Evolutionary conservation across 2,329 filamentous ascomycete species (phyloP).

Genomic region (Lasiodiplodia citricola): DNA sequence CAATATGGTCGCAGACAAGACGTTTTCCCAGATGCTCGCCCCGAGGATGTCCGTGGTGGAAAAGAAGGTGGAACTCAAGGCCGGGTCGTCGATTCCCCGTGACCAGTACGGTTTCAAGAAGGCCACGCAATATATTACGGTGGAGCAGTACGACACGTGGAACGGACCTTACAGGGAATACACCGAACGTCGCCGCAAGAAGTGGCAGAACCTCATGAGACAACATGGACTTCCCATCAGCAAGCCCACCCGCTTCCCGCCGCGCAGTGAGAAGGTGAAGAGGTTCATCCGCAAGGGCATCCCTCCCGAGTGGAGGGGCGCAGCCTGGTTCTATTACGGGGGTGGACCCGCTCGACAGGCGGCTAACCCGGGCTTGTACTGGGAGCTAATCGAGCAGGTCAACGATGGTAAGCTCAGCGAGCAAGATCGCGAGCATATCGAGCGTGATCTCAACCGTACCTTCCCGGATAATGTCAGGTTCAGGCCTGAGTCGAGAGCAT

Average conservation of each 20-base stretch:
- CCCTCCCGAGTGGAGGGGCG: conserved; percentile 90
- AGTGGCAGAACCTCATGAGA: conserved; percentile 80
- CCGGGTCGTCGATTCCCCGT: conserved; percentile 52
- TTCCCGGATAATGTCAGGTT: conserved; percentile 95
- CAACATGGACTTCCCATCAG: conserved; percentile 76
- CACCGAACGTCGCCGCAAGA: conserved; percentile 73
- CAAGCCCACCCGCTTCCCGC: conserved; percentile 77
- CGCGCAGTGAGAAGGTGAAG: conserved; percentile 81
- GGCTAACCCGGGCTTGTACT: conserved; percentile 78
- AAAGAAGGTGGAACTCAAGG: neutral
- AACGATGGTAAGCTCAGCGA: conserved; percentile 67
- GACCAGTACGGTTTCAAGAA: conserved; percentile 96
- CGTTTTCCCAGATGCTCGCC: conserved; percentile 21
- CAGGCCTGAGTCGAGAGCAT: conserved; percentile 65
- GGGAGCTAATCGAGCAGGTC: conserved; percentile 69
- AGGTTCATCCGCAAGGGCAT: conserved; percentile 92
- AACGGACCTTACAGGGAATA: conserved; percentile 75
- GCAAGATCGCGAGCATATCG: conserved; percentile 86
- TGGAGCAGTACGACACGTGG: conserved; percentile 83
- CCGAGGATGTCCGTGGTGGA: neutral
- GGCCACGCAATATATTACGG: conserved; percentile 75
- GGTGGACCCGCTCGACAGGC: conserved; percentile 80
- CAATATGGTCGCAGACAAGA: conserved; percentile 10
- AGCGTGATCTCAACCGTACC: conserved; percentile 89
- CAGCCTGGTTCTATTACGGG: conserved; percentile 96